Percentiles rank a stretch among this genome's conserved stretches.
phyloP scores from a whole-genome alignment of 129 eudicot genomes.

The Apium graveolens region DNA sequence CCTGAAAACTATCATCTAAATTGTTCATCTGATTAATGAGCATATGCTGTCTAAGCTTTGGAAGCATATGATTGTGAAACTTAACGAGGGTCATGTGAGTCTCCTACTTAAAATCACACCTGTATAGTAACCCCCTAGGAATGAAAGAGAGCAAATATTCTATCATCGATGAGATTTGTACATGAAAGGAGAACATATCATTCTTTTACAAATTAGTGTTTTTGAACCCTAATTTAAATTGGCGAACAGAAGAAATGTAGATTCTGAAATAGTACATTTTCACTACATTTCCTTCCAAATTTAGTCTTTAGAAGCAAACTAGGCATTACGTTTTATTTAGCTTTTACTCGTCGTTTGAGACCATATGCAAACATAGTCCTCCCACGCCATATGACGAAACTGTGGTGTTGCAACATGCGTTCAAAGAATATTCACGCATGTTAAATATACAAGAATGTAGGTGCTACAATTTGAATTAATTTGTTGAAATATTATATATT shows the following conservation, averaged over 20 bases:
- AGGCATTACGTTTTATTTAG: too few relatives aligned
- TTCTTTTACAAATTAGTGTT: background rate
- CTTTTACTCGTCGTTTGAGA: background rate
- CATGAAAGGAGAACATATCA: background rate
- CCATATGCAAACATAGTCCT: background rate
- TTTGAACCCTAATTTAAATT: background rate
- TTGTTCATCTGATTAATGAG: background rate
- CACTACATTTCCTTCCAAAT: background rate
- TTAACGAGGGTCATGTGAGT: background rate
- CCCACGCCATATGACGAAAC: background rate
- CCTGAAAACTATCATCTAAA: background rate
- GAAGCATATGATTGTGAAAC: background rate
- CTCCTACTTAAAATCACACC: too few relatives aligned
- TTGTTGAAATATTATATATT: background rate
- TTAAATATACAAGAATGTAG: background rate
- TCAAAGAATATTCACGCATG: background rate
- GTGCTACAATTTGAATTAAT: background rate
- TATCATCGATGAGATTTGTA: background rate
- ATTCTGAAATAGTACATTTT: background rate
- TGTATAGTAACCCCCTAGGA: too few relatives aligned
- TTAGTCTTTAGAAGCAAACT: background rate
- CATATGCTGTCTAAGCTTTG: background rate
- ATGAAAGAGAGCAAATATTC: background rate
- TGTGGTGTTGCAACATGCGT: background rate
- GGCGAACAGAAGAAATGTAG: background rate